Percentiles rank a stretch among this genome's conserved stretches.
Conservation (phyloP, 768 basidiomycete species). For the Tylopilus felleus region DNA sequence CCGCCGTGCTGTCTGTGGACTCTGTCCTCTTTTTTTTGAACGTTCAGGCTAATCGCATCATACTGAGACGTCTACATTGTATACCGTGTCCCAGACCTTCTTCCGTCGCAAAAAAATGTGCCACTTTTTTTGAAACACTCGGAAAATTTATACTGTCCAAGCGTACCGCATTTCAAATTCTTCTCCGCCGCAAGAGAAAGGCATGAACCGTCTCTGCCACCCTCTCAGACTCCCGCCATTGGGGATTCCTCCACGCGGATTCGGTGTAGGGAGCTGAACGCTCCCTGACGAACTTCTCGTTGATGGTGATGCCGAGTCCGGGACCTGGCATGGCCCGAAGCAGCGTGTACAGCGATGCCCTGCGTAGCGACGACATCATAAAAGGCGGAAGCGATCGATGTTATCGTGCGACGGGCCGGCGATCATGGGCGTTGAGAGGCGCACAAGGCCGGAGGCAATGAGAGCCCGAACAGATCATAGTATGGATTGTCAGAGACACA, state of each 20-base stretch:
- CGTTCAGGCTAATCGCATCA: neutral
- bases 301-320: conserved; percentile 47
- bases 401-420: too few relatives aligned
- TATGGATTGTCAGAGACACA: neutral
- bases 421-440: too few relatives aligned
- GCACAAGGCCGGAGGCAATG: neutral
- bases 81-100: neutral
- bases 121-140: too few relatives aligned
- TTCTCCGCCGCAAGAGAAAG: too few relatives aligned
- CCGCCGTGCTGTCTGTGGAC: neutral
- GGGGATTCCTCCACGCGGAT: conserved; percentile 8
- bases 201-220: too few relatives aligned
- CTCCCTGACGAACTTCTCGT: conserved; percentile 51
- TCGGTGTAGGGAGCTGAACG: conserved; percentile 11
- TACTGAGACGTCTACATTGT: too few relatives aligned
- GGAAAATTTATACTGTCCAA: too few relatives aligned
- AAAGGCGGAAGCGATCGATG: too few relatives aligned
- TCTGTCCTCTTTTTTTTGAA: neutral
- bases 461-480: neutral
- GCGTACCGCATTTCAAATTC: too few relatives aligned
- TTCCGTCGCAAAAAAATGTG: too few relatives aligned
- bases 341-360: too few relatives aligned
- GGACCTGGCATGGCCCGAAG: neutral
- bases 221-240: neutral
- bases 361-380: too few relatives aligned